Percentiles rank a stretch among this genome's conserved stretches.
Conservation (phyloP, 2,329 filamentous ascomycete species). For the Corniculantispora saksenae region DNA sequence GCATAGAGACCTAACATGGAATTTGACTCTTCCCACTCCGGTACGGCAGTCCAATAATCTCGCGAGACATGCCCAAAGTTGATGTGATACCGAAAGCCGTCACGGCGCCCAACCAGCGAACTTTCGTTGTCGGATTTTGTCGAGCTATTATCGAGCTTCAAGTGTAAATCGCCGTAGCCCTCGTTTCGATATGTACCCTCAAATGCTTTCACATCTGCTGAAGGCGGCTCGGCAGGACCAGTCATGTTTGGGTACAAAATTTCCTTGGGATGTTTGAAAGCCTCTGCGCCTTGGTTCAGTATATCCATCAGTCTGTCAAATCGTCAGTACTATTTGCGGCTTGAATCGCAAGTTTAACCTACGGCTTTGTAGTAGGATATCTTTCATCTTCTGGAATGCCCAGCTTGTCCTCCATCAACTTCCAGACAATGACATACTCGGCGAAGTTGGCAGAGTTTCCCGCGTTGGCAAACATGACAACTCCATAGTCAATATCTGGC, state of each 20-base stretch:
- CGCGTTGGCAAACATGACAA: slow-evolving; percentile 36
- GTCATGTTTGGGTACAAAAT: neutral
- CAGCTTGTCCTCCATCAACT: slow-evolving; percentile 23
- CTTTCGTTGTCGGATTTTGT: neutral
- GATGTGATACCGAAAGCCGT: neutral
- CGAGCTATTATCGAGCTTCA: neutral
- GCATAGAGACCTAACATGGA: neutral
- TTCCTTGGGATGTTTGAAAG: neutral
- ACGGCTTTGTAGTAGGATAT: neutral
- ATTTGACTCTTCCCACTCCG: neutral
- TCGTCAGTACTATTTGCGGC: neutral
- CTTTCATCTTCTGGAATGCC: neutral
- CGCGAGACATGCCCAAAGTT: neutral
- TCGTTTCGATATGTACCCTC: neutral
- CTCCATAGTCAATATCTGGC: slow-evolving; percentile 21
- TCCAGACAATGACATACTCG: slow-evolving; percentile 17
- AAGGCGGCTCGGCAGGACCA: neutral
- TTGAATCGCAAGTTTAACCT: neutral
- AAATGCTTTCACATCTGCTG: neutral
- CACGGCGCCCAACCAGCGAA: neutral
- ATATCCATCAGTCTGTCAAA: neutral
- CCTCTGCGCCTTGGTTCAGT: neutral
- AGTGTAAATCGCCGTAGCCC: neutral
- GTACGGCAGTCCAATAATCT: neutral
- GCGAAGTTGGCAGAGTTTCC: slow-evolving; percentile 36